phyloP scores from a whole-genome alignment of 345 rosid species.

The Ceriops tagal region DNA sequence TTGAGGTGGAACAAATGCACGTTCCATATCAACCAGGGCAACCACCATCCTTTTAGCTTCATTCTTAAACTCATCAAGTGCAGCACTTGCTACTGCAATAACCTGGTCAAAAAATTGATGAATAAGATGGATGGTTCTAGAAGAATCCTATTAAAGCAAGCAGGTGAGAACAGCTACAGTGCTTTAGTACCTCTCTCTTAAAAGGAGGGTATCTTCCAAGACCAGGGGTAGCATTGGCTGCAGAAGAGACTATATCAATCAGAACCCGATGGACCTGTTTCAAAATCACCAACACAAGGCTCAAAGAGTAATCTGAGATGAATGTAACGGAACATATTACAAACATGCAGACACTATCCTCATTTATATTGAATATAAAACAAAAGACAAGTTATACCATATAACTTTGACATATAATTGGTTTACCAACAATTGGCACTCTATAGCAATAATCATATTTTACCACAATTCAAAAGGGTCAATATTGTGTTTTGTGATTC shows the following conservation, averaged over 20 bases:
- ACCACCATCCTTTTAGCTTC: conserved; percentile 96
- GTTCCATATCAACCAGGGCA: conserved; percentile 99
- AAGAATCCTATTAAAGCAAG: conserved; percentile 1
- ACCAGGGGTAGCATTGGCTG: conserved; percentile 95
- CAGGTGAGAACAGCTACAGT: conserved; percentile 2
- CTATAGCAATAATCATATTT: too few species aligned
- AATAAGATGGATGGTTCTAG: conserved; percentile 1
- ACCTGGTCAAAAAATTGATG: conserved; percentile 45
- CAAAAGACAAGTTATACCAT: too few species aligned
- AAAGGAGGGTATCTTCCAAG: conserved; percentile 98
- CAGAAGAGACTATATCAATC: conserved; percentile 78
- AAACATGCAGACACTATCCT: too few species aligned
- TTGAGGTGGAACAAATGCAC: conserved; percentile 98
- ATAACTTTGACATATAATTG: too few species aligned
- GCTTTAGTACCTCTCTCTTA: conserved; percentile 73
- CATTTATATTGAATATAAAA: too few species aligned
- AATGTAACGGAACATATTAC: not conserved
- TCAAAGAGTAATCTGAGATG: conserved; percentile 11
- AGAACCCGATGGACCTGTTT: conserved; percentile 89
- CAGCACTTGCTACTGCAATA: conserved; percentile 83
- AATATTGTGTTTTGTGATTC: not conserved
- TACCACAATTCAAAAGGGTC: too few species aligned
- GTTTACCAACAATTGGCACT: too few species aligned
- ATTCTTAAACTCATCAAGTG: conserved; percentile 86
- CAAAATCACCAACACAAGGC: conserved; percentile 9